A percentile compares a stretch with the other conserved stretches of the same genome.
These are phyloP conservation scores for Xylariaceae sp. DNA, from an alignment of 2,329 filamentous ascomycete genomes.

Conservation along the genomic window DNA sequence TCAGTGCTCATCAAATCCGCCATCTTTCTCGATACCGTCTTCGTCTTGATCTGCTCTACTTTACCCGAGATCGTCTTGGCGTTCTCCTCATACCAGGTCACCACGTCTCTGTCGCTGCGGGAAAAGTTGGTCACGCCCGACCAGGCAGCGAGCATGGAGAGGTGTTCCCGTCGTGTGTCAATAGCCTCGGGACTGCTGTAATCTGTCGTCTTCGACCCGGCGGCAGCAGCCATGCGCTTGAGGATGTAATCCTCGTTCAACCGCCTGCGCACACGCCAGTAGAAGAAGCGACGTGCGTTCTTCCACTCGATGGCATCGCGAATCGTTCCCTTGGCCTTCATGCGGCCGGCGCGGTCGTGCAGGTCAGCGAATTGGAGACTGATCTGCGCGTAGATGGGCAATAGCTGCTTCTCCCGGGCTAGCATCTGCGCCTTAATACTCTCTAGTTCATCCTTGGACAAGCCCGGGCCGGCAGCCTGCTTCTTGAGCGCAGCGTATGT, in stretches of 20 bases:
- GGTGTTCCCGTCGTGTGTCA: conserved; percentile 58
- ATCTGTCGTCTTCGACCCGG: conserved; percentile 33
- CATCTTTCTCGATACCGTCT: conserved; percentile 51
- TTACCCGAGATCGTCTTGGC: conserved; percentile 75
- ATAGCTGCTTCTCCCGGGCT: conserved; percentile 76
- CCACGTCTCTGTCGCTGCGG: conserved; percentile 73
- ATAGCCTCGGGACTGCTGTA: conserved; percentile 30
- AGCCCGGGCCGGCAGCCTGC: conserved; percentile 60
- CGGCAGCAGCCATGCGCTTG: conserved; percentile 65
- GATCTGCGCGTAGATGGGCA: conserved; percentile 92
- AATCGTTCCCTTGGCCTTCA: conserved; percentile 96
- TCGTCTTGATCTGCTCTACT: conserved; percentile 76
- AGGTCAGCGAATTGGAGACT: conserved; percentile 96
- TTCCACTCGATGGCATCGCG: conserved; percentile 78
- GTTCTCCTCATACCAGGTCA: conserved; percentile 95
- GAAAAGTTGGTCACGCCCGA: conserved; percentile 71
- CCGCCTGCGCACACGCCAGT: conserved; percentile 96
- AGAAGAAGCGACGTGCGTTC: conserved; percentile 94
- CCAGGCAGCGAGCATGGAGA: conserved; percentile 78
- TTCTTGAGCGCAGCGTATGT: conserved; percentile 80
- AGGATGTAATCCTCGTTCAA: conserved; percentile 97
- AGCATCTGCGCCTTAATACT: conserved; percentile 79
- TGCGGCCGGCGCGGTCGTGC: conserved; percentile 92
- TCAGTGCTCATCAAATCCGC: conserved; percentile 41
- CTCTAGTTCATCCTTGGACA: conserved; percentile 68